Evolutionary conservation across 768 basidiomycete genomes (phyloP).

Genomic region (Trametes coccinea): DNA sequence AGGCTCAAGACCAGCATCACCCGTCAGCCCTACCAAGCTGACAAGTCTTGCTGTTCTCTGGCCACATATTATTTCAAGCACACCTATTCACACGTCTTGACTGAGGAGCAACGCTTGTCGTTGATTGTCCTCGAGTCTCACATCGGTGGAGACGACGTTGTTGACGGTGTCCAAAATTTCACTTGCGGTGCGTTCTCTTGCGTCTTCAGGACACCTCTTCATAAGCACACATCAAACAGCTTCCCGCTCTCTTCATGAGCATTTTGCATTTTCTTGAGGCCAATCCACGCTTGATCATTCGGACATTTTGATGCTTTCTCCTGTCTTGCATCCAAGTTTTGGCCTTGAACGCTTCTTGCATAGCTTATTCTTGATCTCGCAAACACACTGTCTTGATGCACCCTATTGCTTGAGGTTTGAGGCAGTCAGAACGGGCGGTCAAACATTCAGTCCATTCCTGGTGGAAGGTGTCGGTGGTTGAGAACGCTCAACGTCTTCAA

Average conservation of each 20-base stretch:
- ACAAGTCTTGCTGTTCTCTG: slow-evolving; percentile 10
- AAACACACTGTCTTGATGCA: slow-evolving; percentile 5
- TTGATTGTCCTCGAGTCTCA: neutral
- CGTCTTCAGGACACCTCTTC: neutral
- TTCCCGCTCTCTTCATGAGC: neutral
- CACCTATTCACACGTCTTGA: neutral
- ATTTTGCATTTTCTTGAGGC: neutral
- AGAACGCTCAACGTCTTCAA: slow-evolving; percentile 1
- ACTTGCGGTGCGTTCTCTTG: slow-evolving; percentile 1
- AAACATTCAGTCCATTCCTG: neutral
- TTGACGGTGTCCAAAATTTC: neutral
- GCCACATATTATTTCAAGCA: neutral
- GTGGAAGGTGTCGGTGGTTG: slow-evolving; percentile 11
- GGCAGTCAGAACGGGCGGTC: neutral
- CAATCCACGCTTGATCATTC: neutral
- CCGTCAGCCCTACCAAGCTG: slow-evolving; percentile 5
- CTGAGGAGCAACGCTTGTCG: neutral
- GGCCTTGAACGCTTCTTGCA: neutral
- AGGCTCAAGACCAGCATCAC: slow-evolving; percentile 9
- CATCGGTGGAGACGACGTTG: neutral
- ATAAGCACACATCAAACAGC: neutral
- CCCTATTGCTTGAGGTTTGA: neutral
- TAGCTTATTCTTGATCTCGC: neutral
- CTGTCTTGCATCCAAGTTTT: neutral
- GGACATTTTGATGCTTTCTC: neutral